phyloP scores from a whole-genome alignment of 2,329 filamentous ascomycete genomes.

The Trichoderma hamatum region DNA sequence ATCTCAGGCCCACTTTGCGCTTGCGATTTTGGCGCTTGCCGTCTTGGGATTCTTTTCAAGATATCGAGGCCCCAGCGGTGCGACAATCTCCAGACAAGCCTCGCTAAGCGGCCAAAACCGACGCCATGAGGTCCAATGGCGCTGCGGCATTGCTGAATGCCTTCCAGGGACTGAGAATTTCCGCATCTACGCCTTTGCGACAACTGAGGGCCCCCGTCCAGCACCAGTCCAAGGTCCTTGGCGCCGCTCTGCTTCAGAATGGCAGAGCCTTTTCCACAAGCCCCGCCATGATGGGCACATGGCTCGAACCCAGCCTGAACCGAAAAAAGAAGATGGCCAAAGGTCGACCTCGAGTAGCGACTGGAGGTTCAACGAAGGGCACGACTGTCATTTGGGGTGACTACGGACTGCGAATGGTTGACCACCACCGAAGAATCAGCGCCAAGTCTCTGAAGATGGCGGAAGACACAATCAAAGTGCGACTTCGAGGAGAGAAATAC shows the following conservation, averaged over 20 bases:
- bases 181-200: conserved; percentile 44
- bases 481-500: conserved; percentile 89
- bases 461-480: conserved; percentile 88
- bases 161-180: conserved; percentile 54
- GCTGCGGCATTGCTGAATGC: conserved; percentile 53
- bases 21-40: not conserved
- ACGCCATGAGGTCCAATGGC: conserved; percentile 51
- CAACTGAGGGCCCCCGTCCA: conserved; percentile 42
- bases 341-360: conserved; percentile 83
- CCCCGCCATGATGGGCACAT: conserved; percentile 61
- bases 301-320: conserved; percentile 77
- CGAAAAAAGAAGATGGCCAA: conserved; percentile 90
- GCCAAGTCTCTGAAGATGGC: conserved; percentile 85
- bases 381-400: conserved; percentile 97
- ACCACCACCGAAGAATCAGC: conserved; percentile 89
- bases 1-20: conserved; percentile 33
- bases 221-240: conserved; percentile 36
- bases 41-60: conserved; percentile 41
- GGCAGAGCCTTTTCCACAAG: conserved; percentile 75
- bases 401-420: conserved; percentile 89
- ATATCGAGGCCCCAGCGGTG: conserved; percentile 30
- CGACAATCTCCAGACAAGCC: conserved; percentile 29
- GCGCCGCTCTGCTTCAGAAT: conserved; percentile 48
- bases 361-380: conserved; percentile 86
- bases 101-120: conserved; percentile 32